Evolutionary conservation across 2,329 filamentous ascomycete species (phyloP).

Genomic region (Boeremia exigua): DNA sequence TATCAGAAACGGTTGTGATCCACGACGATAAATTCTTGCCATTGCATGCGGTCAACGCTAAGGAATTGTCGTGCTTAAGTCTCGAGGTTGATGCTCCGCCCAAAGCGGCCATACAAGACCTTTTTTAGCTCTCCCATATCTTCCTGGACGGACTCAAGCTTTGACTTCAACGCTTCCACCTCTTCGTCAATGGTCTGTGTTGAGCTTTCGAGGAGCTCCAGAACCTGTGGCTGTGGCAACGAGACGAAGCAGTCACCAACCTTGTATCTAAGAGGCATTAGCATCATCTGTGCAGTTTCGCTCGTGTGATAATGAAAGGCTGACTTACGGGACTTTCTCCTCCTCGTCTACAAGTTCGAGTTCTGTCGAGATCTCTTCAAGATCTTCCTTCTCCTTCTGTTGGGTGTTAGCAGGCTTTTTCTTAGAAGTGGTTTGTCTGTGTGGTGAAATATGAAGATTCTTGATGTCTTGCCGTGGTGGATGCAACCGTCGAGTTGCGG

Average conservation of each 20-base stretch:
- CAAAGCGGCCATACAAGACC: conserved; percentile 91
- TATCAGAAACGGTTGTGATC: not conserved
- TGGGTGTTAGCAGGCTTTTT: not conserved
- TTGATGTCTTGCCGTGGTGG: not conserved
- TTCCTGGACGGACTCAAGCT: conserved; percentile 74
- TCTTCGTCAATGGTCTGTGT: conserved; percentile 78
- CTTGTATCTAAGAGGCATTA: conserved; percentile 73
- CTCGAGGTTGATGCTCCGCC: conserved; percentile 95
- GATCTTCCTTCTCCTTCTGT: conserved; percentile 97
- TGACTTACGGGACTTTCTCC: conserved; percentile 81
- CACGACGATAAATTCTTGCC: not conserved
- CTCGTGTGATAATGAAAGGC: not conserved
- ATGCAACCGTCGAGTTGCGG: not conserved
- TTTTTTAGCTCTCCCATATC: conserved; percentile 93
- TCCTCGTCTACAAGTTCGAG: conserved; percentile 96
- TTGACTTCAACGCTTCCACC: conserved; percentile 77
- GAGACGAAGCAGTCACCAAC: conserved; percentile 96
- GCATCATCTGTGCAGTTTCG: not conserved
- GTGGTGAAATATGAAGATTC: not conserved
- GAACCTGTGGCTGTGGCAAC: conserved; percentile 80
- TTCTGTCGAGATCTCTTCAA: conserved; percentile 90
- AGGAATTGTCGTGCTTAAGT: conserved; percentile 56
- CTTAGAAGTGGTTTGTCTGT: not conserved
- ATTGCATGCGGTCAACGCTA: not conserved
- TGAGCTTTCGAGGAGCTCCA: conserved; percentile 78